Evolutionary conservation across 345 rosid species (phyloP).

Genomic region (Dipteronia dyeriana): DNA sequence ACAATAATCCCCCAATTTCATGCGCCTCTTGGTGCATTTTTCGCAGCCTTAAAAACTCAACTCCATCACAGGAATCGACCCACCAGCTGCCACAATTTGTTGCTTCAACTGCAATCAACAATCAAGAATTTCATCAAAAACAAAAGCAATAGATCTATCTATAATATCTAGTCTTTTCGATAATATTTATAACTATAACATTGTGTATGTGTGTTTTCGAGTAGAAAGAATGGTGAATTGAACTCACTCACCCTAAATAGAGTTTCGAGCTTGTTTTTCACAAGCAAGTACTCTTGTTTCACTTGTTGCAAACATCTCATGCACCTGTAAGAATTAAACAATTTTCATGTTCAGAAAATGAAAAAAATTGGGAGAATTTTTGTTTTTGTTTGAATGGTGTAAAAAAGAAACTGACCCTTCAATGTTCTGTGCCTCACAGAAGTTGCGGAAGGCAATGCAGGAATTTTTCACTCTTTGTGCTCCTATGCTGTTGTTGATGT

Average conservation of each 20-base stretch:
- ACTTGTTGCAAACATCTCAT: slow-evolving; percentile 80
- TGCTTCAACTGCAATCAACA: slow-evolving; percentile 70
- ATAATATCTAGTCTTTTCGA: too few species aligned
- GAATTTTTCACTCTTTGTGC: slow-evolving; percentile 84
- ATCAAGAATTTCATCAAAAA: slow-evolving; percentile 1
- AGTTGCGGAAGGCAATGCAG: slow-evolving; percentile 79
- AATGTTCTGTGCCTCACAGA: slow-evolving; percentile 75
- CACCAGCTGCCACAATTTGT: slow-evolving; percentile 88
- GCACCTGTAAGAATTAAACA: slow-evolving; percentile 49
- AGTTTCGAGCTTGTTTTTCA: slow-evolving; percentile 79
- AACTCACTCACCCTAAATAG: slow-evolving; percentile 58
- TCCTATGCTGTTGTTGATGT: slow-evolving; percentile 68
- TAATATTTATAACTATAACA: too few species aligned
- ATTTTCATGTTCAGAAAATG: not conserved
- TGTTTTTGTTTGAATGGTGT: too few species aligned
- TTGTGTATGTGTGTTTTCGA: too few species aligned
- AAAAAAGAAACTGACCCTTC: slow-evolving; percentile 58
- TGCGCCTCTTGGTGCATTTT: slow-evolving; percentile 10
- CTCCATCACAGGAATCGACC: slow-evolving; percentile 61
- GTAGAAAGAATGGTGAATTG: not conserved
- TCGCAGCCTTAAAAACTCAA: slow-evolving; percentile 39
- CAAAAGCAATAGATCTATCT: not conserved
- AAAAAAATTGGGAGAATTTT: too few species aligned
- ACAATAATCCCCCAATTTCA: slow-evolving; percentile 11
- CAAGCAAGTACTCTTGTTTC: slow-evolving; percentile 72